Evolutionary conservation across 805 yeast genomes (phyloP).

Genomic region (Millerozyma miso): DNA sequence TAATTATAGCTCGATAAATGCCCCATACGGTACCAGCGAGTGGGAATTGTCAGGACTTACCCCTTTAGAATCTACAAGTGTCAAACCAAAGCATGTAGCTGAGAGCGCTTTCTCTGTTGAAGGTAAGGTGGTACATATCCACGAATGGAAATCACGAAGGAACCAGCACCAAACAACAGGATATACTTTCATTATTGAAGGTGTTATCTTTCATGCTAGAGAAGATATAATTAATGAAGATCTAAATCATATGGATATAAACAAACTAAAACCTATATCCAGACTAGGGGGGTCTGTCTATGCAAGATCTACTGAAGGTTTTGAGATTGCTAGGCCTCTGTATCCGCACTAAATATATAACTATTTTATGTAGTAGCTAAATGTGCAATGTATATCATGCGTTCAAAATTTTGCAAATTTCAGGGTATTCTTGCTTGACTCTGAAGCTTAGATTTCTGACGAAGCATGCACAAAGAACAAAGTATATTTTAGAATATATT

Average conservation of each 20-base stretch:
- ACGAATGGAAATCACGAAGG: slow-evolving; percentile 41
- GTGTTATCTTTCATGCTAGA: slow-evolving; percentile 52
- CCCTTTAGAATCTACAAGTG: slow-evolving; percentile 38
- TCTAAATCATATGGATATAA: slow-evolving; percentile 35
- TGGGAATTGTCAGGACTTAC: slow-evolving; percentile 55
- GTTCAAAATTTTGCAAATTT: too few relatives aligned
- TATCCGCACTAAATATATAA: too few relatives aligned
- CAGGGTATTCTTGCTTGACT: too few relatives aligned
- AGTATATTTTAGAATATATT: too few relatives aligned
- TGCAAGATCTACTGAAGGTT: slow-evolving; percentile 42
- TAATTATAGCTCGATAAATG: slow-evolving; percentile 42
- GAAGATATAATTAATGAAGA: slow-evolving; percentile 49
- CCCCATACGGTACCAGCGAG: slow-evolving; percentile 50
- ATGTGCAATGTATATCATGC: too few relatives aligned
- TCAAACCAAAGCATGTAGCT: slow-evolving; percentile 54
- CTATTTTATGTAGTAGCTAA: too few relatives aligned
- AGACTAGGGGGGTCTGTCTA: slow-evolving; percentile 49
- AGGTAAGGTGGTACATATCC: slow-evolving; percentile 42
- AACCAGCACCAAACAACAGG: slow-evolving; percentile 35
- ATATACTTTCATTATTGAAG: slow-evolving; percentile 46
- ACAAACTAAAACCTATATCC: slow-evolving; percentile 49
- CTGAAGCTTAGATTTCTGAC: too few relatives aligned
- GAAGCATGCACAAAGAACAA: too few relatives aligned
- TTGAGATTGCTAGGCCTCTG: slow-evolving; percentile 43
- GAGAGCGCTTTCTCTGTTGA: slow-evolving; percentile 61